Evolutionary conservation across 2,329 filamentous ascomycete species (phyloP).

Genomic region (Trichothecium roseum): DNA sequence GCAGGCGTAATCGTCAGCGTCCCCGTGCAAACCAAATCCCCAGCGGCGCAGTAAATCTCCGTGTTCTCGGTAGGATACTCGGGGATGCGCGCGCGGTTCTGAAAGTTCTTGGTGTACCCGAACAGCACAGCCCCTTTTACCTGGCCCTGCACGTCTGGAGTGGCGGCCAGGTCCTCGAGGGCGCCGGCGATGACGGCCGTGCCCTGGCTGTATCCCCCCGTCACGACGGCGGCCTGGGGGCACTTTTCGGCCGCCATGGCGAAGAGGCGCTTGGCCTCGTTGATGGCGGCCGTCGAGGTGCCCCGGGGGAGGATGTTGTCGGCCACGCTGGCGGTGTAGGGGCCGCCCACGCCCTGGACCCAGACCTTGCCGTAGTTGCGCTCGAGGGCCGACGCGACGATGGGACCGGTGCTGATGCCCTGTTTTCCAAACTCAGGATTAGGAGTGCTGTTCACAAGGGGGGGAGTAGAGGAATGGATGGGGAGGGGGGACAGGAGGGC

Average conservation of each 20-base stretch:
- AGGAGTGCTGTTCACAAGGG: not conserved
- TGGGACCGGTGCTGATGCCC: slow-evolving; percentile 17
- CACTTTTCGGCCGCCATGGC: slow-evolving; percentile 29
- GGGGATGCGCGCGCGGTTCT: slow-evolving; percentile 27
- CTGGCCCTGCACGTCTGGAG: slow-evolving; percentile 21
- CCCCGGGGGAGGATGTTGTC: slow-evolving; percentile 26
- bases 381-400: slow-evolving; percentile 17
- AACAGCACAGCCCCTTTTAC: slow-evolving; percentile 26
- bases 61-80: slow-evolving; percentile 22
- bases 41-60: slow-evolving; percentile 25
- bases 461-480: not conserved
- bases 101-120: slow-evolving; percentile 32
- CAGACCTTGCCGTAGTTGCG: slow-evolving; percentile 18
- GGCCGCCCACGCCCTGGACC: slow-evolving; percentile 32
- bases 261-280: slow-evolving; percentile 28
- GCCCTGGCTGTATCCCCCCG: slow-evolving; percentile 31
- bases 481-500: not conserved
- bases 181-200: slow-evolving; percentile 30
- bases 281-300: slow-evolving; percentile 24
- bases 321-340: slow-evolving; percentile 24
- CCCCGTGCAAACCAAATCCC: slow-evolving; percentile 26
- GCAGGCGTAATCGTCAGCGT: slow-evolving; percentile 23
- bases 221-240: slow-evolving; percentile 30
- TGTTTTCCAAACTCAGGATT: slow-evolving; percentile 4
- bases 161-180: slow-evolving; percentile 19